Base-by-base conservation (phyloP, 371 early-diverging fungal genomes). In the Phascolomyces articulosus region DNA sequence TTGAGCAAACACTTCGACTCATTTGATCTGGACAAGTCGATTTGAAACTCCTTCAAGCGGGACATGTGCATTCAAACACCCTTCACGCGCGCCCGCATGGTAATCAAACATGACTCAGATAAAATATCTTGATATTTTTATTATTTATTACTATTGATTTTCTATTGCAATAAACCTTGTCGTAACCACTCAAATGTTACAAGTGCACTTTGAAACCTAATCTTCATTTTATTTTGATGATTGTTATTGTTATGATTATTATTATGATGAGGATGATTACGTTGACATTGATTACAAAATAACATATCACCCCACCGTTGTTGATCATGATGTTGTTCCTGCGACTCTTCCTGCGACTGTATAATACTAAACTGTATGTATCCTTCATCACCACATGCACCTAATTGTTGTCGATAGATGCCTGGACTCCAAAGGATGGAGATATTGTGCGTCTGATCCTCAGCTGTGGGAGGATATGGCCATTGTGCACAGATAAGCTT, bases 1-100 rank as follows among this genome's bases (percentile, higher is more conserved):
- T 29, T 40, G 31, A 56, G 64, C 64, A 57, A 40, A 28, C 44
- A 44, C 34, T 47, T 24, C 55, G 54, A 58, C 48, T 44, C 51
- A 51, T 51, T 51, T 51, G 51, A 51, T 51, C 51, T 51, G 2
- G 21, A 59, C 27, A n/a, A 21, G 40, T 62, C 21, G 27, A 38
- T 47, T 62, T 62, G 20, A 62, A 62, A 53, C 63, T 62, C 63
- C 63, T 55, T 23, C 55, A 40, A 40, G 41, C 34, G 53, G 23
- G 63, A 47, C 63, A 62, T 62, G 63, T 62, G 63, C 48, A n/a
- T 57, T 56, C 56, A 57, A 23, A 28, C 29, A 21, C 48, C 64
- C 64, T 64, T 64, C 64, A 55, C 49, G 57, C 49, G 64, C 56
- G 26, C 29, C 23, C 57, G 34, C 64, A 51, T 61, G 62, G 24